Conservation (phyloP, 2,329 filamentous ascomycete species). For the Penicillium janthinellum region DNA sequence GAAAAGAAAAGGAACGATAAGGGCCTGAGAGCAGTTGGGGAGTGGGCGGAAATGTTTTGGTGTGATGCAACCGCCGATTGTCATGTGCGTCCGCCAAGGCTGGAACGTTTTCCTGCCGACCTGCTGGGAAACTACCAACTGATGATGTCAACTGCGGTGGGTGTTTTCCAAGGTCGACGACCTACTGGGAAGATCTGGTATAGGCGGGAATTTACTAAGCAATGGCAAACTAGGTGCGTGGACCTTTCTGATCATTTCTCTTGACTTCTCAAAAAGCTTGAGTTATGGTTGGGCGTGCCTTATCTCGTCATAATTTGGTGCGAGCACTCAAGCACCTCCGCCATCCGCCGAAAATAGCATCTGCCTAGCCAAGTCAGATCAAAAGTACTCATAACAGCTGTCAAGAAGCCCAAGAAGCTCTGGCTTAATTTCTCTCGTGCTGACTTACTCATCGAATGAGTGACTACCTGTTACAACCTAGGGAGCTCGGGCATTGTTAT, state of each 20-base stretch:
- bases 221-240: background rate
- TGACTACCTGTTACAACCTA: no score
- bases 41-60: conserved; percentile 21
- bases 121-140: background rate
- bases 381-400: background rate
- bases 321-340: background rate
- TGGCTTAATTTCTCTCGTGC: no score
- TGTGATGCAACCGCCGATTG: conserved; percentile 26
- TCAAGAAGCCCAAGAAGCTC: background rate
- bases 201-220: background rate
- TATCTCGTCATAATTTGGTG: conserved; percentile 2
- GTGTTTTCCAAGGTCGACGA: background rate
- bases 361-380: background rate
- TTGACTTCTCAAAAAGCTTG: background rate
- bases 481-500: no score
- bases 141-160: conserved; percentile 16
- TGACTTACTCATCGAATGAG: no score
- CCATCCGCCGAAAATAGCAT: background rate
- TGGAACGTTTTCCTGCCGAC: conserved; percentile 15
- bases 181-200: background rate
- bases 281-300: background rate
- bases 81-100: conserved; percentile 28
- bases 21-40: background rate
- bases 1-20: conserved; percentile 19
- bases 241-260: background rate